Evolutionary conservation across 2,329 filamentous ascomycete species (phyloP).

Genomic region (Cercospora brassicicola): DNA sequence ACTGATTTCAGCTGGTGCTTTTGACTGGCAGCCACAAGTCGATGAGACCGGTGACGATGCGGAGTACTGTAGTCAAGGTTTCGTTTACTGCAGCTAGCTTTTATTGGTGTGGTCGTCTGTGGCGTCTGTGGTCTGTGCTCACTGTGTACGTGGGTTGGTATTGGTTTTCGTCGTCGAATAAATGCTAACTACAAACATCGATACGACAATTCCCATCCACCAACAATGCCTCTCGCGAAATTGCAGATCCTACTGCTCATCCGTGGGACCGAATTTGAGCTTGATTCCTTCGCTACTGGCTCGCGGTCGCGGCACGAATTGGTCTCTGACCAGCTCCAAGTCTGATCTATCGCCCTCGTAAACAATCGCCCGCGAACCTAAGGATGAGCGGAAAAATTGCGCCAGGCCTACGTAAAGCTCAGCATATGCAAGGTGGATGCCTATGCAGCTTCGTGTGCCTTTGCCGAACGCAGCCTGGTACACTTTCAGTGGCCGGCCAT

Average conservation of each 20-base stretch:
- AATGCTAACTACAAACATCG: background rate
- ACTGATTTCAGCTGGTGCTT: background rate
- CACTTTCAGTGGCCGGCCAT: slow-evolving; percentile 15
- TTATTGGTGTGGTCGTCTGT: background rate
- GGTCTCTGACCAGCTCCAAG: slow-evolving; percentile 11
- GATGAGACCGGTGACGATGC: background rate
- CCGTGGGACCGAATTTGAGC: background rate
- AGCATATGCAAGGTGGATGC: slow-evolving; percentile 19
- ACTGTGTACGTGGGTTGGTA: background rate
- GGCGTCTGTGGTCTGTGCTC: background rate
- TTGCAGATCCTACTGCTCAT: background rate
- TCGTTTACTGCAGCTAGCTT: background rate
- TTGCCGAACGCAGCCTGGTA: slow-evolving; percentile 19
- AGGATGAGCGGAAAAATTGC: slow-evolving; percentile 13
- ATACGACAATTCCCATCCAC: background rate
- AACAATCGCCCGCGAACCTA: slow-evolving; percentile 5
- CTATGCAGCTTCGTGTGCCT: slow-evolving; percentile 19
- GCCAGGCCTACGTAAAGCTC: slow-evolving; percentile 17
- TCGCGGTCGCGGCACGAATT: slow-evolving; percentile 2
- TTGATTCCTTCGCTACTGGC: slow-evolving; percentile 1
- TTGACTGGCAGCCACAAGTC: background rate
- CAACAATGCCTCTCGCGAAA: background rate
- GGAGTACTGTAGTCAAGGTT: background rate
- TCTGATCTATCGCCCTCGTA: slow-evolving; percentile 11
- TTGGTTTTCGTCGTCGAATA: background rate